Conservation (phyloP, 441 rosid species). For the Capsella rubella region DNA sequence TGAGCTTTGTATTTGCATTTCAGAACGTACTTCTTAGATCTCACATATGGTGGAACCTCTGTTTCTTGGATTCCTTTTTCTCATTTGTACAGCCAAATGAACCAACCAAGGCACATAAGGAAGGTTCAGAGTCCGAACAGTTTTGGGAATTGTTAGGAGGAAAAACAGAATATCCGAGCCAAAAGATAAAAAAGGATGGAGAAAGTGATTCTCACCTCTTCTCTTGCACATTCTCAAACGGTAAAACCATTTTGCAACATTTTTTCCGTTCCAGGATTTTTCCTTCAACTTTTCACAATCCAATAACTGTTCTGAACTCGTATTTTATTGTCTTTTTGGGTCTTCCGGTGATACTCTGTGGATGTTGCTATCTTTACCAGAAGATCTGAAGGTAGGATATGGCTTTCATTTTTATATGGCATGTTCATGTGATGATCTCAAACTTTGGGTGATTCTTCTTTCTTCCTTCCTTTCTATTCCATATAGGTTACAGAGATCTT, state of each 20-base stretch:
- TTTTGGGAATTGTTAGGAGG: slow-evolving; percentile 96
- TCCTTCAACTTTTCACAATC: slow-evolving; percentile 25
- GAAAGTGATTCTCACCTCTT: slow-evolving; percentile 96
- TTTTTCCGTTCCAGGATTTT: not conserved
- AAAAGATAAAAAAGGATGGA: slow-evolving; percentile 70
- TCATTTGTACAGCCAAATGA: slow-evolving; percentile 73
- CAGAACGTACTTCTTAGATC: slow-evolving; percentile 14
- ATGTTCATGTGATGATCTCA: slow-evolving; percentile 20
- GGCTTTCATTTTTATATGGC: slow-evolving; percentile 10
- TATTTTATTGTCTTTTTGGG: slow-evolving; percentile 23
- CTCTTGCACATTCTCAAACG: slow-evolving; percentile 77
- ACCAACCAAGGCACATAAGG: slow-evolving; percentile 85
- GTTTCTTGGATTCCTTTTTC: slow-evolving; percentile 21
- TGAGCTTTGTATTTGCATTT: slow-evolving; percentile 30
- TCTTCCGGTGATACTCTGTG: slow-evolving; percentile 40
- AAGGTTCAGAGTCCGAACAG: slow-evolving; percentile 90
- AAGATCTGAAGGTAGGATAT: slow-evolving; percentile 70
- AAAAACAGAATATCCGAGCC: slow-evolving; percentile 82
- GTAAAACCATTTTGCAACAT: slow-evolving; percentile 47
- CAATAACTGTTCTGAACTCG: slow-evolving; percentile 12
- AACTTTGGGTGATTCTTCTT: slow-evolving; percentile 12
- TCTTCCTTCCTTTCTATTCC: slow-evolving; percentile 18
- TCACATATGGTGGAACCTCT: slow-evolving; percentile 7
- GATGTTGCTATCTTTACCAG: slow-evolving; percentile 54
- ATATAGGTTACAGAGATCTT: slow-evolving; percentile 83